Evolutionary conservation across 192 early-diverging fungal species (phyloP), one percentile per base, ranked within the genome.

Genomic region (Mycoemilia scoparia): DNA sequence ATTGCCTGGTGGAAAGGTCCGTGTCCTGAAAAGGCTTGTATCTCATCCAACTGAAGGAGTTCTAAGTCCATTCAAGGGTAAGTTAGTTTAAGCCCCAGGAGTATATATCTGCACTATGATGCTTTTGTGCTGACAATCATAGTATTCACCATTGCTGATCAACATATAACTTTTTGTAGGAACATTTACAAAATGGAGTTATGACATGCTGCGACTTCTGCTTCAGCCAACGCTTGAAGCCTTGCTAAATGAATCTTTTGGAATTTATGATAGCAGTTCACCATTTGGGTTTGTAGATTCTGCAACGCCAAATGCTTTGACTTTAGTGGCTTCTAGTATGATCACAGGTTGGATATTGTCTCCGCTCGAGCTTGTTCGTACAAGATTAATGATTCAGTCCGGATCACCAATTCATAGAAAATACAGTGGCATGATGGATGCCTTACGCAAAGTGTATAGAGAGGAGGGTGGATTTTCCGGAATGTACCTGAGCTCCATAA

Each of bases 361-460:
- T 39, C 93, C 93, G 2, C 57, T 98, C 29, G 93, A 98, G 41
- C 58, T 96, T 9, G 70, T 83, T 31, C 71, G 77, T 27, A 93
- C 90, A 28, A 77, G 87, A 32, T 52, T 95, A 34, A 65, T 87
- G 23, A 77, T 86, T 2, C 88, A 96, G 57, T 64, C 87, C 8
- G 51, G 76, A 3, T 72, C 75, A 21, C 82, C 83, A 4, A 30
- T 66, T 21, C 68, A 77, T 21, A 71, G 74, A 28, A 83, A 82
- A 45, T 98, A 98, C 62, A 66, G 57, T 26, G 84, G 87, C 8
- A 51, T 76, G 17, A 43, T 81, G 18, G 73, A 89, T 49, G 83
- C 74, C 16, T 64, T 90, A 15, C 57, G 64, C 4, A 76, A 77
- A 2, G 76, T 97, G 15, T 36, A 73, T 4, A 55, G 60, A 8